Evolutionary conservation across 2,329 filamentous ascomycete species (phyloP).

Genomic region (Scorias spongiosa): DNA sequence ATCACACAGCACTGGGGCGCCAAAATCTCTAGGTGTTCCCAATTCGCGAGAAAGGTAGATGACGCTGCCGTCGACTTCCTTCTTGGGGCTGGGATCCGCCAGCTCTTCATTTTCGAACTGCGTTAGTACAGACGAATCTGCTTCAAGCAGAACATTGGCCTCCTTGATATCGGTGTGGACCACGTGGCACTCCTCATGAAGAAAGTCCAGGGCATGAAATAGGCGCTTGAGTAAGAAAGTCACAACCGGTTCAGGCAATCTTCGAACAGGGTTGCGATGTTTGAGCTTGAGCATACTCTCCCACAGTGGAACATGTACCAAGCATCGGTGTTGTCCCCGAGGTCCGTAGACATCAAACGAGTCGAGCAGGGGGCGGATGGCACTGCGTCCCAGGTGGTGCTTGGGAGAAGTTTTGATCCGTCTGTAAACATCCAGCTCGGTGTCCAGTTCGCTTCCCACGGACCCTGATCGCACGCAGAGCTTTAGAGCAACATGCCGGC

Average conservation of each 20-base stretch:
- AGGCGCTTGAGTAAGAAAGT: constrained; percentile 22
- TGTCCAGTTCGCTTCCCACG: constrained; percentile 1
- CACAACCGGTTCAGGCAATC: constrained; percentile 25
- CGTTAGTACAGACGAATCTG: constrained; percentile 23
- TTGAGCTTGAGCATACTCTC: constrained; percentile 27
- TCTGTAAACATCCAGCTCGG: constrained; percentile 12
- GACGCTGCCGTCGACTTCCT: constrained; percentile 16
- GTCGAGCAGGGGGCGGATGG: constrained; percentile 20
- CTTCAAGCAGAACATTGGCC: constrained; percentile 25
- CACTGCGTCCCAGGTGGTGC: constrained; percentile 16
- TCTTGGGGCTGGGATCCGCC: constrained; percentile 23
- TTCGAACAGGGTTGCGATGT: constrained; percentile 21
- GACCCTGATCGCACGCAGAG: constrained; percentile 1
- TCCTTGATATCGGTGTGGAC: constrained; percentile 31
- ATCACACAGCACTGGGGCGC: constrained; percentile 21
- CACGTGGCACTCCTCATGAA: constrained; percentile 29
- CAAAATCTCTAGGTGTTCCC: constrained; percentile 18
- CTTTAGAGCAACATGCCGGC: constrained; percentile 5
- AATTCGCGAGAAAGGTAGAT: constrained; percentile 25
- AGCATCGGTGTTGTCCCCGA: constrained; percentile 20
- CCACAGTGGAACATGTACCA: constrained; percentile 26
- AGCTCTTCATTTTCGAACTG: constrained; percentile 22
- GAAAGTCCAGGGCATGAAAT: constrained; percentile 26
- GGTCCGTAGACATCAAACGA: constrained; percentile 17
- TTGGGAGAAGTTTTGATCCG: constrained; percentile 6